These are phyloP conservation scores for Zizania palustris DNA, from an alignment of 202 grass and related monocot genomes.

Conservation along the genomic window DNA sequence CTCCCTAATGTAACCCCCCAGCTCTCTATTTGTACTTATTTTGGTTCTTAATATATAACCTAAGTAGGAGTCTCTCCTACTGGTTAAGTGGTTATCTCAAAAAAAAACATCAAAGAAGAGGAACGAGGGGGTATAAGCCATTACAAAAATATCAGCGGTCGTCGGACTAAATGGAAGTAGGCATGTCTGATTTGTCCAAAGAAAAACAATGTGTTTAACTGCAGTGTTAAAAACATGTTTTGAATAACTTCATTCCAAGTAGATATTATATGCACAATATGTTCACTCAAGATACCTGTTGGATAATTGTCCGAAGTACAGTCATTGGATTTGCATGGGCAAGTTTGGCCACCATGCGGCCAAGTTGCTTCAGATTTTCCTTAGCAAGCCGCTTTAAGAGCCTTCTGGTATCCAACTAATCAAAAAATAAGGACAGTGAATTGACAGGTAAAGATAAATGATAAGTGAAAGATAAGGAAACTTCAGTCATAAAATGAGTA, in stretches of 20 bases:
- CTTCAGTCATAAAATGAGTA: constrained; percentile 11
- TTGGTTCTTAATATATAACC: no score
- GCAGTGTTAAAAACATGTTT: constrained; percentile 19
- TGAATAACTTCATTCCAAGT: constrained; percentile 15
- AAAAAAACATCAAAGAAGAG: constrained; percentile 4
- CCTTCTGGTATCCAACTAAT: constrained; percentile 97
- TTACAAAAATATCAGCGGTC: constrained; percentile 1
- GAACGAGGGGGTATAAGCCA: constrained; percentile 1
- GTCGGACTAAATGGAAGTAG: constrained; percentile 25
- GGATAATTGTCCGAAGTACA: constrained; percentile 94
- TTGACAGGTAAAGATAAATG: constrained; percentile 36
- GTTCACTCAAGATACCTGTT: constrained; percentile 67
- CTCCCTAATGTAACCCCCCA: no score
- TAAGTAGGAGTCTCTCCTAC: no score
- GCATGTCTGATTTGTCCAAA: neutral
- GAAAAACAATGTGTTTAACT: constrained; percentile 24
- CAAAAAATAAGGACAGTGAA: constrained; percentile 40
- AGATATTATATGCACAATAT: constrained; percentile 2
- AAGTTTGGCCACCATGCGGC: constrained; percentile 99
- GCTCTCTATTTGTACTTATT: no score
- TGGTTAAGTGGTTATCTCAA: no score
- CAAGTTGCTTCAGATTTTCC: constrained; percentile 95
- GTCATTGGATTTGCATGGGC: constrained; percentile 98
- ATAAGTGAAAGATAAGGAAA: constrained; percentile 29
- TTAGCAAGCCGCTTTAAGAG: constrained; percentile 93